phyloP scores from a whole-genome alignment of 169 alveolate species.

The Cryptosporidium sp. region DNA sequence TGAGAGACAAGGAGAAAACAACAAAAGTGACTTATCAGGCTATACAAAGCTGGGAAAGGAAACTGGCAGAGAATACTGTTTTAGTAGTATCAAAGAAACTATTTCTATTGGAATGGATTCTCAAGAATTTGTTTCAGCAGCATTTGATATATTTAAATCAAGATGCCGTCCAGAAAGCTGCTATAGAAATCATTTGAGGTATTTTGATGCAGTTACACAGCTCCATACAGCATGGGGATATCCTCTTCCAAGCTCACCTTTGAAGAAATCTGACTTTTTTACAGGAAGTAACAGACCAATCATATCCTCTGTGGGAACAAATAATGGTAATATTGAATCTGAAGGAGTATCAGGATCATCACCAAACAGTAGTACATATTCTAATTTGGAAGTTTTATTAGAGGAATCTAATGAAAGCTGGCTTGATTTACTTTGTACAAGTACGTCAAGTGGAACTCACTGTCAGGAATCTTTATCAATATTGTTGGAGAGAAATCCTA shows the following conservation, averaged over 20 bases:
- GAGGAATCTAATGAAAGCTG: conserved; percentile 79
- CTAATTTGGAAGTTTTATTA: conserved; percentile 77
- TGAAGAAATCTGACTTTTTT: conserved; percentile 4
- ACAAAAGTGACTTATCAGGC: background rate
- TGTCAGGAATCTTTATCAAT: conserved; percentile 82
- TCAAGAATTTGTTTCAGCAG: conserved; percentile 53
- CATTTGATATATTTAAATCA: conserved; percentile 15
- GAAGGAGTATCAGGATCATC: conserved; percentile 1
- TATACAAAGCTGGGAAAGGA: background rate
- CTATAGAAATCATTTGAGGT: conserved; percentile 77
- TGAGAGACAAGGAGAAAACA: background rate
- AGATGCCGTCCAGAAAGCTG: conserved; percentile 78
- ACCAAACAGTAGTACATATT: background rate
- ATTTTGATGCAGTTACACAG: conserved; percentile 79
- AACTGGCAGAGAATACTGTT: conserved; percentile 65
- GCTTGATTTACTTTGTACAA: conserved; percentile 78
- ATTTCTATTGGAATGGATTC: conserved; percentile 40
- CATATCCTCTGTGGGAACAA: background rate
- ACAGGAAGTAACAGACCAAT: background rate
- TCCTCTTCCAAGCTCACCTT: conserved; percentile 52
- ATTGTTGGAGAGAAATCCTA: conserved; percentile 79
- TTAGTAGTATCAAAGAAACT: conserved; percentile 55
- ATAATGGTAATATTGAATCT: background rate
- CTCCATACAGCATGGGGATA: conserved; percentile 81
- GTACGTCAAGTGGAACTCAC: conserved; percentile 75